phyloP scores from a whole-genome alignment of 2,329 filamentous ascomycete genomes.

The Dothidotthia symphoricarpi region DNA sequence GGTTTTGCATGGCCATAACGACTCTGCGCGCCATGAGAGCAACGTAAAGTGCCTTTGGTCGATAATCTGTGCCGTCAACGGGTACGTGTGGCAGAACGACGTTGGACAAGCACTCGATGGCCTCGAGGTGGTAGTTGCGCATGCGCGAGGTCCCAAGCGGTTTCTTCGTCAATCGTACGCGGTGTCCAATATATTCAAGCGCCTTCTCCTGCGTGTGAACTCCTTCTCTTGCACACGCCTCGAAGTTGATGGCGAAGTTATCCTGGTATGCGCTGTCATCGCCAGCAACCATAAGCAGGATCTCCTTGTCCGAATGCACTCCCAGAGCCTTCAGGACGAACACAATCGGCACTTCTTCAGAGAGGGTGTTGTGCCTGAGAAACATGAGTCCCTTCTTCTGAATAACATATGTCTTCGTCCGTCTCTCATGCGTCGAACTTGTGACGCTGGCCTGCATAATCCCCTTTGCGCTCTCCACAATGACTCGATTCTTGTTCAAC shows the following conservation, averaged over 20 bases:
- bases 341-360: slow-evolving; percentile 91
- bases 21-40: slow-evolving; percentile 97
- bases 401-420: slow-evolving; percentile 95
- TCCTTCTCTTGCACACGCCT: slow-evolving; percentile 79
- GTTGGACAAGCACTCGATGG: slow-evolving; percentile 85
- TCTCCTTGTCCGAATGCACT: slow-evolving; percentile 91
- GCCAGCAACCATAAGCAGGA: slow-evolving; percentile 85
- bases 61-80: slow-evolving; percentile 87
- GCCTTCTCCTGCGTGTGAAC: slow-evolving; percentile 95
- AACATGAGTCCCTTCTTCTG: slow-evolving; percentile 90
- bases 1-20: slow-evolving; percentile 87
- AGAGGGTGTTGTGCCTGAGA: slow-evolving; percentile 87
- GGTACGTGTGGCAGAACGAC: slow-evolving; percentile 94
- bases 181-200: slow-evolving; percentile 82
- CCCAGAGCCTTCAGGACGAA: slow-evolving; percentile 92
- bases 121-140: slow-evolving; percentile 85
- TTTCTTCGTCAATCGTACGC: slow-evolving; percentile 73
- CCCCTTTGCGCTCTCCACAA: slow-evolving; percentile 94
- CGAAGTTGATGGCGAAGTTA: slow-evolving; percentile 92
- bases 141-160: slow-evolving; percentile 53
- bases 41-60: slow-evolving; percentile 94
- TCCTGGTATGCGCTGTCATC: slow-evolving; percentile 88
- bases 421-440: slow-evolving; percentile 91
- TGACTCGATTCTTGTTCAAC: slow-evolving; percentile 97
- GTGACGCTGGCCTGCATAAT: slow-evolving; percentile 92